Evolutionary conservation across 2,329 filamentous ascomycete genomes (phyloP).

Genomic region (Phoma sp.): DNA sequence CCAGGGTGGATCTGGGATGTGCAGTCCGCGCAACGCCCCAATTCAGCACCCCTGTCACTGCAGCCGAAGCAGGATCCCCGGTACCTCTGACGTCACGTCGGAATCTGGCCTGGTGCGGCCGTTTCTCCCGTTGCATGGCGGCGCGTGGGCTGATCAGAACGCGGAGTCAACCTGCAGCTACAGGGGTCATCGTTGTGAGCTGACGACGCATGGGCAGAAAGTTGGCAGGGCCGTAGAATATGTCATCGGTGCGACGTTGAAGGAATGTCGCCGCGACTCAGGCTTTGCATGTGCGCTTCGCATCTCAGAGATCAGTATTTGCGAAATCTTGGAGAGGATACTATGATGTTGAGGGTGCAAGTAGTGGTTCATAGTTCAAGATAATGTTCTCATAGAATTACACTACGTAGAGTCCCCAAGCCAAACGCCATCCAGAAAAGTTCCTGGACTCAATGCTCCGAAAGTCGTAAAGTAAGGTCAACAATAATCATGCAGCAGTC

Average conservation of each 20-base stretch:
- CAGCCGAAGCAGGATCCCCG: slow-evolving; percentile 13
- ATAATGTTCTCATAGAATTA: slow-evolving; percentile 19
- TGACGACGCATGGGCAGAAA: slow-evolving; percentile 27
- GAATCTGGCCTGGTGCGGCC: slow-evolving; percentile 10
- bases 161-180: slow-evolving; percentile 2
- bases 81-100: slow-evolving; percentile 32
- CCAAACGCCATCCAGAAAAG: slow-evolving; percentile 33
- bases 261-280: slow-evolving; percentile 6
- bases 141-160: slow-evolving; percentile 5
- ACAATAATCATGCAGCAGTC: slow-evolving; percentile 26
- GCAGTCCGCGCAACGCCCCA: slow-evolving; percentile 21
- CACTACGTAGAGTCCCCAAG: slow-evolving; percentile 26
- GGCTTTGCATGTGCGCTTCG: background rate
- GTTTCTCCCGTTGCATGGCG: slow-evolving; percentile 17
- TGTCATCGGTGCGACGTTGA: slow-evolving; percentile 4
- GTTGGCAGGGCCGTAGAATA: slow-evolving; percentile 27
- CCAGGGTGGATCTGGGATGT: slow-evolving; percentile 27
- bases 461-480: slow-evolving; percentile 21
- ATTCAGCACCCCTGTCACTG: slow-evolving; percentile 10
- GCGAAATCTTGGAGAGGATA: too few relatives aligned
- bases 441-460: slow-evolving; percentile 21
- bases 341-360: background rate
- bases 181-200: slow-evolving; percentile 20
- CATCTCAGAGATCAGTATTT: too few relatives aligned
- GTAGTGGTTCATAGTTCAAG: background rate